Evolutionary conservation across 1,284 basidiomycete species (phyloP).

Genomic region (Inonotus obliquus): DNA sequence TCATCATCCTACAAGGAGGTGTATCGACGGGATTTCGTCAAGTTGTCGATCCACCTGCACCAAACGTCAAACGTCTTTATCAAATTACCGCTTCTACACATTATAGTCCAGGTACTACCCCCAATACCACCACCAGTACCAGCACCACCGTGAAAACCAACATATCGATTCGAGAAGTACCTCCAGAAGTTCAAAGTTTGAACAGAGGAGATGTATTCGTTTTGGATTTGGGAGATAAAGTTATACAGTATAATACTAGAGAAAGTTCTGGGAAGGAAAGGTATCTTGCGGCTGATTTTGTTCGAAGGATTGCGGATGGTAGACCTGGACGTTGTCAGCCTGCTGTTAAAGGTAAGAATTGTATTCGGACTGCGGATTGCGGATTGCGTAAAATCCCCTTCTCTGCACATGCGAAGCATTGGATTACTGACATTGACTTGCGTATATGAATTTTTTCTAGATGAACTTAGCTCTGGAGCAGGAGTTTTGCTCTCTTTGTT

Average conservation of each 20-base stretch:
- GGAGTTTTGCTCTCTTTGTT: constrained; percentile 45
- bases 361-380: no score
- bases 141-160: constrained; percentile 26
- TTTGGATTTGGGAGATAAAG: constrained; percentile 47
- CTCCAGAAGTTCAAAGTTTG: constrained; percentile 40
- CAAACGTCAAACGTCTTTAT: constrained; percentile 40
- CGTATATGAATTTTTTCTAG: background rate
- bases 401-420: no score
- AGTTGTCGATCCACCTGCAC: constrained; percentile 31
- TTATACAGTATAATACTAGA: constrained; percentile 54
- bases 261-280: constrained; percentile 31
- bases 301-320: constrained; percentile 40
- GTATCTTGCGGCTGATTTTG: constrained; percentile 54
- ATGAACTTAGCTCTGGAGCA: background rate
- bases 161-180: constrained; percentile 46
- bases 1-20: constrained; percentile 25
- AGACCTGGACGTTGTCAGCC: constrained; percentile 40
- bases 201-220: constrained; percentile 48
- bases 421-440: no score
- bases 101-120: constrained; percentile 23
- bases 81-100: constrained; percentile 24
- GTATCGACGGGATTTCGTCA: constrained; percentile 29
- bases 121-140: no score
- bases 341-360: constrained; percentile 44
- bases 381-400: no score